Conservation (phyloP, 495 filamentous ascomycete species). For the Aspergillus indologenus region DNA sequence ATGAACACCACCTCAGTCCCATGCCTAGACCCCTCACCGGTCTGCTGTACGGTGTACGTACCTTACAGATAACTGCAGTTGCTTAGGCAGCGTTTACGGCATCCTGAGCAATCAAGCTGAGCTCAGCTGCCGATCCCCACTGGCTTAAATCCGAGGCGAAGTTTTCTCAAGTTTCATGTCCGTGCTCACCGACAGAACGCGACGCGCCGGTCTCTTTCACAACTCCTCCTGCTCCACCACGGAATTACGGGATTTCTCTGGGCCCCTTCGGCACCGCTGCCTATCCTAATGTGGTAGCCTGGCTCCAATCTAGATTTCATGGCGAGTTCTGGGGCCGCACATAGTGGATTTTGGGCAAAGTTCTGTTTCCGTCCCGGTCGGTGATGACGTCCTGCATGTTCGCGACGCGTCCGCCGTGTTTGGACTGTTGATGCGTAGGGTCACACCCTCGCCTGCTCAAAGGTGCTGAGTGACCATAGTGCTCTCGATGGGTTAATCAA, state of each 20-base stretch:
- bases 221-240: neutral
- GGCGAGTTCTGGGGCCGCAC: neutral
- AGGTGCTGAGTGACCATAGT: neutral
- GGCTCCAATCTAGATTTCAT: neutral
- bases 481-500: neutral
- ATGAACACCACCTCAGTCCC: neutral
- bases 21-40: neutral
- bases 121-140: slow-evolving; percentile 4
- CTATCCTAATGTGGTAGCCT: neutral
- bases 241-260: neutral
- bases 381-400: neutral
- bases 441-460: neutral
- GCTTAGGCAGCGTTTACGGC: neutral
- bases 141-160: slow-evolving; percentile 1
- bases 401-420: neutral
- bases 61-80: slow-evolving; percentile 5
- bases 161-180: neutral
- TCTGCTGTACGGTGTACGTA: neutral
- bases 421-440: neutral
- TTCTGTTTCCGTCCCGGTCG: neutral
- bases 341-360: neutral
- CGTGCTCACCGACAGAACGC: neutral
- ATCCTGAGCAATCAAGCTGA: slow-evolving; percentile 1
- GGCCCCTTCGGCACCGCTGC: neutral
- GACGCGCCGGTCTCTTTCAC: neutral